Percentiles rank a stretch among this genome's conserved stretches.
phyloP scores from a whole-genome alignment of 1,284 basidiomycete genomes.

The Ustilago shanxiensis region DNA sequence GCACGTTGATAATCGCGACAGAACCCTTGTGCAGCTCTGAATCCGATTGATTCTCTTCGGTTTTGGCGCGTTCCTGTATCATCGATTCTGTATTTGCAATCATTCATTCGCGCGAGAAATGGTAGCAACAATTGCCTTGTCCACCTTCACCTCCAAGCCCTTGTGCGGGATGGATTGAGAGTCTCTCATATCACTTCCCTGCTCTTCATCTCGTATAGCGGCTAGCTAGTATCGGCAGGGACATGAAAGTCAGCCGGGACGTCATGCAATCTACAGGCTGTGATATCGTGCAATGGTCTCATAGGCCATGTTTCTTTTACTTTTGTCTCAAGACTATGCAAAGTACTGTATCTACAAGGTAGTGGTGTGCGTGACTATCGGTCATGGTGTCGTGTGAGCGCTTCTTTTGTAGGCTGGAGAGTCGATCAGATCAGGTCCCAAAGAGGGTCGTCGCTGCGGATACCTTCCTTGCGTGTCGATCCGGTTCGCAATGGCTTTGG shows the following conservation, averaged over 20 bases:
- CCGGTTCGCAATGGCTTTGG: conserved; percentile 18
- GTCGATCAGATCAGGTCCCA: conserved; percentile 49
- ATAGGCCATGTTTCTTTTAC: neutral
- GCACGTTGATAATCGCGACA: conserved; percentile 26
- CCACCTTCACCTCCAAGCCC: neutral
- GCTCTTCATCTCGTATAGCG: too few relatives aligned
- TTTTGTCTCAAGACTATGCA: conserved; percentile 9
- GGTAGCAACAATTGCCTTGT: neutral
- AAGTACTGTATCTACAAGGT: conserved; percentile 16
- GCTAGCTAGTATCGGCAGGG: too few relatives aligned
- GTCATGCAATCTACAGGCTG: neutral
- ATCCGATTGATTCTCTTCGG: neutral
- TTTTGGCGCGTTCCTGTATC: conserved; percentile 1
- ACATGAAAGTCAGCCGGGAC: too few relatives aligned
- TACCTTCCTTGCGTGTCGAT: conserved; percentile 46
- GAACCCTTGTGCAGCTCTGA: neutral
- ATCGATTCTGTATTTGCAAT: neutral
- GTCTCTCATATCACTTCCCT: too few relatives aligned
- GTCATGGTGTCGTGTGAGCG: conserved; percentile 16
- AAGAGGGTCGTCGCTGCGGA: conserved; percentile 46
- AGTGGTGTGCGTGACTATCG: neutral
- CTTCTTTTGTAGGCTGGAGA: too few relatives aligned
- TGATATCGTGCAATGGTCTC: neutral
- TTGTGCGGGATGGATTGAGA: too few relatives aligned
- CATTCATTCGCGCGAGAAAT: conserved; percentile 14